Base-by-base conservation (phyloP, 148 eudicot species). In the Rhododendron ovatum region DNA sequence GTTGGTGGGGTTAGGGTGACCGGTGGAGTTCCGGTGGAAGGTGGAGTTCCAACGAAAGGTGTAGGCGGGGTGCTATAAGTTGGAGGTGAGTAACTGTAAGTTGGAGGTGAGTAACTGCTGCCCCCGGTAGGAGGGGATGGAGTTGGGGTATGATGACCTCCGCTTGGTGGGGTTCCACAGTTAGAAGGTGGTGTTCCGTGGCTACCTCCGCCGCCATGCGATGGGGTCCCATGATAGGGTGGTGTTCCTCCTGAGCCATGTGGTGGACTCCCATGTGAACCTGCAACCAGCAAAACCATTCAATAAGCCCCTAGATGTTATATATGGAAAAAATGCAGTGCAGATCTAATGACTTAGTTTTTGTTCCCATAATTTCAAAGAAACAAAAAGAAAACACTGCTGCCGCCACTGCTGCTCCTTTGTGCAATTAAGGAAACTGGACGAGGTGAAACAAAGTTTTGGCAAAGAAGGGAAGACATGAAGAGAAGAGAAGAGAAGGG, bases 121-220 rank as follows among this genome's bases (percentile, higher is more conserved):
- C 12, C 50, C 9, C 50, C 50, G 39, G 84, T 79, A 22, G 90
- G 90, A 80, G 94, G 86, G 51, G 92, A 50, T 6, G 93, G 91
- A 5, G 89, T 78, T n/a, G 90, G 91, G 73, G 69, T 59, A 26
- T 87, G 78, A 53, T 84, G 89, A 28, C 91, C 90, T 37, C 92
- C 90, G 80, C 90, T 86, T 73, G 91, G 89, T 14, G 91, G 90
- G 76, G 20, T 86, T 39, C 88, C 88, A 61, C 85, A 86, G 84
- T 82, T 73, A 22, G 84, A 74, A 3, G 88, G 80, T 10, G 83
- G 89, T 24, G 87, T 59, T 17, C 61, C 69, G 20, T 78, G 55
- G 84, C 87, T 74, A 22, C 86, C 83, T 22, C 86, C 57, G 26
- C 59, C 45, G 2, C 86, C 74, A 14, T 76, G 63, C 35, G 86